Base-by-base conservation (phyloP, 768 basidiomycete genomes). In the Hygrophorus russula region DNA sequence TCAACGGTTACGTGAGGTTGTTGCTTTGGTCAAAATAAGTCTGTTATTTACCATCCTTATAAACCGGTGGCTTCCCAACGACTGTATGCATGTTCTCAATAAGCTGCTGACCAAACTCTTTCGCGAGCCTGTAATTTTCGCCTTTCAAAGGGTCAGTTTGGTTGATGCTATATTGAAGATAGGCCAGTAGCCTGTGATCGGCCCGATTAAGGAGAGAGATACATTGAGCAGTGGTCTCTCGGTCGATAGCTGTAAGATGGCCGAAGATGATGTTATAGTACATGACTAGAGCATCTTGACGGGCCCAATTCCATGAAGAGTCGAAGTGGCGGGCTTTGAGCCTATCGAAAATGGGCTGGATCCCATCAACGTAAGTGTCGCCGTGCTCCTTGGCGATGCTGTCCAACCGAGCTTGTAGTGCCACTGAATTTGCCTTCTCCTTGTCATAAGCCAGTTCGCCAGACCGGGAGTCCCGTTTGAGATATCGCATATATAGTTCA, bases 261-360 rank as follows among this genome's bases (percentile, higher is more conserved):
- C 96, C 96, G 52, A 92, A 91, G 53, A 99, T 91, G 65, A 99
- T 96, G 60, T 98, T 94, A 63, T 93, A 97, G 68, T 82, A 98
- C 90, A 99, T 93, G 47, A 90, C 68, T 19, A 98, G 70, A 12
- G 92, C 90, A 49, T 96, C 93, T 66, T 99, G 96, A 47, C 94
- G 82, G 36, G 85, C 94, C 96, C 96, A 99, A 59, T 99, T 99
- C 96, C 94, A 99, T 5, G 86, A 91, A 2, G 94, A 98, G 59
- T 98, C 93, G 70, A 99, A 98, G 58, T 84, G 92, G 36, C 96
- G 87, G 10, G 93, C 96, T 64, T 99, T 98, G 55, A 97, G 71
- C 2, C 88, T 82, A 56, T 94, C 89, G 63, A 99, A 99, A 46
- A 77, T 73, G 8, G 96, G 96, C 56, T 93, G 86, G 48, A 98